phyloP scores from a whole-genome alignment of 208 protist species.

The Perkinsela sp. region DNA sequence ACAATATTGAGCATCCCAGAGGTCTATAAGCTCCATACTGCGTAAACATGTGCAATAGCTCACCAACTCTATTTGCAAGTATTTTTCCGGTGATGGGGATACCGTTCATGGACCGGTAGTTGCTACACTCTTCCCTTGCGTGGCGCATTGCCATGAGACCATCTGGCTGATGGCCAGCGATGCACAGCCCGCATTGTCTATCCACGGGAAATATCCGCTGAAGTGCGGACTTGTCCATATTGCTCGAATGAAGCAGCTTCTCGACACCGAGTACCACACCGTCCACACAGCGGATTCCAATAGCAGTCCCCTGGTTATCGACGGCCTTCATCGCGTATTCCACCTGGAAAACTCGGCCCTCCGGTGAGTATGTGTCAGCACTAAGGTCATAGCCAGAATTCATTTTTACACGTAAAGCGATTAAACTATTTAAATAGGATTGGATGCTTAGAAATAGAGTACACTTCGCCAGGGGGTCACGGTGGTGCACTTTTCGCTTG shows the following conservation, averaged over 20 bases:
- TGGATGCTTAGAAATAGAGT: no score
- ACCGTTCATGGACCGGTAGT: conserved; percentile 68
- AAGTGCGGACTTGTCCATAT: conserved; percentile 77
- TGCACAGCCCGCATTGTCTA: conserved; percentile 59
- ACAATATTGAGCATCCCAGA: conserved; percentile 79
- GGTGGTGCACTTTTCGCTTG: no score
- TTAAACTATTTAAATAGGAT: no score
- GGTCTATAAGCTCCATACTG: conserved; percentile 75
- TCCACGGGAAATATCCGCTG: conserved; percentile 77
- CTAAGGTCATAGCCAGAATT: conserved; percentile 83
- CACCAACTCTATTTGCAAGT: conserved; percentile 51
- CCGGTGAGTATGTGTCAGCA: conserved; percentile 85
- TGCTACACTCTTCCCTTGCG: conserved; percentile 63
- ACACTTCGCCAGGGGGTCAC: no score
- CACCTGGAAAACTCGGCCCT: conserved; percentile 96
- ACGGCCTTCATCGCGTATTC: conserved; percentile 98
- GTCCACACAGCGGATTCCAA: conserved; percentile 82
- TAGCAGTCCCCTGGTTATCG: conserved; percentile 86
- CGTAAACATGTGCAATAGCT: conserved; percentile 79
- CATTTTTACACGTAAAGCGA: no score
- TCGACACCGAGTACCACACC: conserved; percentile 94
- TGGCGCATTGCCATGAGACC: conserved; percentile 71
- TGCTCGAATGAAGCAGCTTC: conserved; percentile 83
- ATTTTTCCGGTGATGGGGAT: conserved; percentile 66
- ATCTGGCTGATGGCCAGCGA: conserved; percentile 83